Evolutionary conservation across 345 rosid genomes (phyloP).

Genomic region (Linum tenue): DNA sequence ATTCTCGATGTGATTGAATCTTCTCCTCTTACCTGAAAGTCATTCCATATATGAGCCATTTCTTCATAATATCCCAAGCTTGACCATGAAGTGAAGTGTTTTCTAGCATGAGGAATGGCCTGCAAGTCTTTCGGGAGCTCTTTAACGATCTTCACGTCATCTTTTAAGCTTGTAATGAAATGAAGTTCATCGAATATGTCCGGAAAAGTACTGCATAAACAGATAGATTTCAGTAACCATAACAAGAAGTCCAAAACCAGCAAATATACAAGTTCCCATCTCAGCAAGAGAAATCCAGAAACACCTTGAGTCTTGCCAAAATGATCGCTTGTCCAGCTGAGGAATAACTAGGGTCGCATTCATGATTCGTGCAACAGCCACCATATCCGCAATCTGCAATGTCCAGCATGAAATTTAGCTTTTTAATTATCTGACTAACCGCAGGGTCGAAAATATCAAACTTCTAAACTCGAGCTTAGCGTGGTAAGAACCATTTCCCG

Average conservation of each 20-base stretch:
- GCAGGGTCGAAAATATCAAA: not conserved
- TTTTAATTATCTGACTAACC: not conserved
- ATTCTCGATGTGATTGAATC: not conserved
- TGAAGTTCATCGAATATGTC: slow-evolving; percentile 74
- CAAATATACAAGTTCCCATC: not conserved
- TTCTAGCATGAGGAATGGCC: slow-evolving; percentile 66
- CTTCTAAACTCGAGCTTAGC: too few relatives aligned
- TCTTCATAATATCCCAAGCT: slow-evolving; percentile 72
- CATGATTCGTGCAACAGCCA: slow-evolving; percentile 80
- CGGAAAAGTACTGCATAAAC: slow-evolving; percentile 47
- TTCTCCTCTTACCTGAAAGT: slow-evolving; percentile 37
- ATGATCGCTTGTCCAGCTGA: slow-evolving; percentile 73
- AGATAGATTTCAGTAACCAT: not conserved
- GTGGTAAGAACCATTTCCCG: too few relatives aligned
- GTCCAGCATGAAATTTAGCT: not conserved
- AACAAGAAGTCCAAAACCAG: not conserved
- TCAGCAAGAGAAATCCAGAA: slow-evolving; percentile 6
- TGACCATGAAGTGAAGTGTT: slow-evolving; percentile 88
- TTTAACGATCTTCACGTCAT: slow-evolving; percentile 61
- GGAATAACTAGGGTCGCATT: slow-evolving; percentile 92
- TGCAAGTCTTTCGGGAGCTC: slow-evolving; percentile 71
- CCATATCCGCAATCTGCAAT: slow-evolving; percentile 80
- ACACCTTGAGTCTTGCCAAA: slow-evolving; percentile 92
- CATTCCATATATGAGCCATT: slow-evolving; percentile 61
- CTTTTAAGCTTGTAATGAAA: slow-evolving; percentile 49